Evolutionary conservation across 2,329 filamentous ascomycete genomes (phyloP).

Genomic region (Penicillium sp.): DNA sequence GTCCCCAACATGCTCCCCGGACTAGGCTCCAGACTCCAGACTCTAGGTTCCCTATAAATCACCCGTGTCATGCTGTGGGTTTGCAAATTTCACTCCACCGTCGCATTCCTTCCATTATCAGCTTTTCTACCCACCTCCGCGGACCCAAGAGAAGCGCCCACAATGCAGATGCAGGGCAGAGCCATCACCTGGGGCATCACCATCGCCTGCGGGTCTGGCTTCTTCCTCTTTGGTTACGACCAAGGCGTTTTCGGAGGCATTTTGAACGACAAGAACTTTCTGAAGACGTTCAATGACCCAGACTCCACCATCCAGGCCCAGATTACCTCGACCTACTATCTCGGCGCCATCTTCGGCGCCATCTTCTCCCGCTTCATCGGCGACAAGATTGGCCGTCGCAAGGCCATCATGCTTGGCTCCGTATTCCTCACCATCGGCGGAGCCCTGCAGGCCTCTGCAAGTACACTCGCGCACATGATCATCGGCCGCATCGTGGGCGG

Average conservation of each 20-base stretch:
- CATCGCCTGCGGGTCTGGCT: slow-evolving; percentile 24
- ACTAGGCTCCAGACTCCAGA: too few species aligned
- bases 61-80: too few species aligned
- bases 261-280: slow-evolving; percentile 24
- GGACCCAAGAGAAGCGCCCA: too few species aligned
- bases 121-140: too few species aligned
- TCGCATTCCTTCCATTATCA: too few species aligned
- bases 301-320: slow-evolving; percentile 27
- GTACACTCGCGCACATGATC: slow-evolving; percentile 33
- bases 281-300: slow-evolving; percentile 25
- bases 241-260: slow-evolving; percentile 34
- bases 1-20: too few species aligned
- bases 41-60: too few species aligned
- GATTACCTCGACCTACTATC: slow-evolving; percentile 28
- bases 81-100: too few species aligned
- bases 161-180: background rate
- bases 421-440: slow-evolving; percentile 33
- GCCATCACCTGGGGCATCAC: slow-evolving; percentile 8
- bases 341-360: slow-evolving; percentile 27
- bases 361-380: background rate
- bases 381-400: background rate
- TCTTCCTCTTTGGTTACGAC: slow-evolving; percentile 34
- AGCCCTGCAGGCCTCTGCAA: slow-evolving; percentile 33
- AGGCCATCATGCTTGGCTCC: slow-evolving; percentile 23
- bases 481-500: slow-evolving; percentile 54